Evolutionary conservation across 495 filamentous ascomycete species (phyloP).

Genomic region (Annulohypoxylon nitens): DNA sequence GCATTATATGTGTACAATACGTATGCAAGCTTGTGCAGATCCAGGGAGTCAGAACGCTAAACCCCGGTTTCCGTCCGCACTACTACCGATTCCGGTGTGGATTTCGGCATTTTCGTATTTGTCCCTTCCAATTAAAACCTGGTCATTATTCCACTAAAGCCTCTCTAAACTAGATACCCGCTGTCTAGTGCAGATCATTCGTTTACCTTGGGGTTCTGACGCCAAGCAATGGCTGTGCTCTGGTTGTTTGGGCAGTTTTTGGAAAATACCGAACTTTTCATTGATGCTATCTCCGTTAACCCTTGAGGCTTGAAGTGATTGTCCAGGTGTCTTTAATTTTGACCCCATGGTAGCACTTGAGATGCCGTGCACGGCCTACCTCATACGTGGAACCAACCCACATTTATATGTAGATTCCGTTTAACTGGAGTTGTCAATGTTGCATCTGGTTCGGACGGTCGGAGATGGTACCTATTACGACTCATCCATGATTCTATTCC

Average conservation of each 20-base stretch:
- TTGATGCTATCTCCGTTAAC: not conserved
- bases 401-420: not conserved
- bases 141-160: not conserved
- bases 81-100: not conserved
- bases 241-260: not conserved
- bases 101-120: constrained; percentile 3
- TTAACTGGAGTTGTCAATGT: constrained; percentile 9
- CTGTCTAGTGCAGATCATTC: constrained; percentile 1
- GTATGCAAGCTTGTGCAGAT: not conserved
- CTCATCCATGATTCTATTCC: not conserved
- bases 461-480: constrained; percentile 22
- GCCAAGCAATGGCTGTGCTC: not conserved
- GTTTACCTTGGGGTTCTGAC: not conserved
- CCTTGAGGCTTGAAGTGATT: too few relatives aligned
- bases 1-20: too few relatives aligned
- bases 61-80: not conserved
- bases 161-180: not conserved
- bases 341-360: not conserved
- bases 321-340: too few relatives aligned
- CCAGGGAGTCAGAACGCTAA: not conserved
- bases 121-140: not conserved
- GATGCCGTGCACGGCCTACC: not conserved
- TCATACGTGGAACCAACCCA: not conserved
- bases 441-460: constrained; percentile 35
- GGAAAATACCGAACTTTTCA: not conserved